phyloP scores from a whole-genome alignment of 2,329 filamentous ascomycete species.

The Fragosphaeria purpurea region DNA sequence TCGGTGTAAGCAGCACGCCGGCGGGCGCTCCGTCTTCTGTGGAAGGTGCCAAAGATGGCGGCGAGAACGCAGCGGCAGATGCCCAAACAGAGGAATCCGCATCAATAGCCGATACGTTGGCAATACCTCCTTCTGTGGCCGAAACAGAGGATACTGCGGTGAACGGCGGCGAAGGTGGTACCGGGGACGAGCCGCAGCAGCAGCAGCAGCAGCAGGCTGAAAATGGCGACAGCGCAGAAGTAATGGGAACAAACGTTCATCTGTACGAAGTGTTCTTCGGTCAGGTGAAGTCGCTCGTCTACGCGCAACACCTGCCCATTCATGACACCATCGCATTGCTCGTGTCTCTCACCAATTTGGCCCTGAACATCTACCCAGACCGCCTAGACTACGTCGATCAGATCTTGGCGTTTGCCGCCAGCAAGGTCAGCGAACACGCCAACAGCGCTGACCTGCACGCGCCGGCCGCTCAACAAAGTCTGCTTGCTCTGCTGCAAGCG shows the following conservation, averaged over 20 bases:
- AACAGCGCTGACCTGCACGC: conserved; percentile 96
- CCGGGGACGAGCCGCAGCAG: conserved; percentile 10
- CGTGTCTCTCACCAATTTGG: conserved; percentile 87
- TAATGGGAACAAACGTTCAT: conserved; percentile 66
- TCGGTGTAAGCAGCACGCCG: conserved; percentile 31
- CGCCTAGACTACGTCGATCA: conserved; percentile 92
- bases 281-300: conserved; percentile 88
- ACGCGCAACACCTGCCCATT: conserved; percentile 80
- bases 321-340: conserved; percentile 90
- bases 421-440: conserved; percentile 77
- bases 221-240: conserved; percentile 15
- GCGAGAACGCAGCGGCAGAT: conserved; percentile 27
- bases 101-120: conserved; percentile 22
- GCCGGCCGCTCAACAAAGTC: conserved; percentile 72
- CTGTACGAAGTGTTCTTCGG: conserved; percentile 97
- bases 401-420: conserved; percentile 76
- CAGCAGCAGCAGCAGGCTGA: background rate
- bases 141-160: conserved; percentile 38
- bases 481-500: conserved; percentile 81
- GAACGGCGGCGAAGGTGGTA: conserved; percentile 29
- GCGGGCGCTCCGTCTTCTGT: conserved; percentile 11
- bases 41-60: conserved; percentile 18
- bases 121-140: conserved; percentile 29
- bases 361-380: conserved; percentile 91
- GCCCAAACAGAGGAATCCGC: conserved; percentile 20